phyloP scores from a whole-genome alignment of 73 alveolate species.

The Stentor roeselii region DNA sequence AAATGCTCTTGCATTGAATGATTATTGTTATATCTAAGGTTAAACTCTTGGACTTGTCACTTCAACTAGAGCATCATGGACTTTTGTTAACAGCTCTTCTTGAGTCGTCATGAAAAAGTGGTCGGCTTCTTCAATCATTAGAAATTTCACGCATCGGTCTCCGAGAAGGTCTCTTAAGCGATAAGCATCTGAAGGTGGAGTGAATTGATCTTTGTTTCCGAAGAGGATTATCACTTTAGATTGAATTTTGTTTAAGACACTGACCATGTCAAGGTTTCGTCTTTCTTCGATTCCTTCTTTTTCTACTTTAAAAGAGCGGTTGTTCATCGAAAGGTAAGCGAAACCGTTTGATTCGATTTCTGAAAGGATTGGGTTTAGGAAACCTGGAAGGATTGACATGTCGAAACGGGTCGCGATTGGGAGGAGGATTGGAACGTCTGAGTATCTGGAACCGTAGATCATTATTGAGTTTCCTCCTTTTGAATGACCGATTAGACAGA shows the following conservation, averaged over 20 bases:
- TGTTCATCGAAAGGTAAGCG: not conserved
- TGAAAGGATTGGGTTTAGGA: not conserved
- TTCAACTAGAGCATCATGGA: no score
- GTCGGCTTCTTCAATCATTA: not conserved
- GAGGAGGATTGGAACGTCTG: not conserved
- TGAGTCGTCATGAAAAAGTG: not conserved
- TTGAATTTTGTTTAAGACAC: not conserved
- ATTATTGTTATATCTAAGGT: no score
- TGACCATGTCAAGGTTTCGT: not conserved
- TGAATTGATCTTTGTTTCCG: not conserved
- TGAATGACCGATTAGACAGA: constrained; percentile 4
- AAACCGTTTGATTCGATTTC: not conserved
- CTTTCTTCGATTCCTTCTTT: constrained; percentile 14
- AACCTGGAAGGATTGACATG: not conserved
- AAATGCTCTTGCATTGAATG: no score
- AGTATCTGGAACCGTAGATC: not conserved
- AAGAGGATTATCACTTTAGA: not conserved
- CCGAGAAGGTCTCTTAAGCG: not conserved
- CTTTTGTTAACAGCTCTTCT: not conserved
- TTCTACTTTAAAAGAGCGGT: not conserved
- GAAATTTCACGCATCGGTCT: not conserved
- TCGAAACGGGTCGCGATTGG: not conserved
- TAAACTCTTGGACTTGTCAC: no score
- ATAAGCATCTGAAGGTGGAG: not conserved
- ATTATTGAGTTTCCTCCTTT: constrained; percentile 11